Base-by-base conservation (phyloP, 176 grass and related monocot species). In the Avena insularis region DNA sequence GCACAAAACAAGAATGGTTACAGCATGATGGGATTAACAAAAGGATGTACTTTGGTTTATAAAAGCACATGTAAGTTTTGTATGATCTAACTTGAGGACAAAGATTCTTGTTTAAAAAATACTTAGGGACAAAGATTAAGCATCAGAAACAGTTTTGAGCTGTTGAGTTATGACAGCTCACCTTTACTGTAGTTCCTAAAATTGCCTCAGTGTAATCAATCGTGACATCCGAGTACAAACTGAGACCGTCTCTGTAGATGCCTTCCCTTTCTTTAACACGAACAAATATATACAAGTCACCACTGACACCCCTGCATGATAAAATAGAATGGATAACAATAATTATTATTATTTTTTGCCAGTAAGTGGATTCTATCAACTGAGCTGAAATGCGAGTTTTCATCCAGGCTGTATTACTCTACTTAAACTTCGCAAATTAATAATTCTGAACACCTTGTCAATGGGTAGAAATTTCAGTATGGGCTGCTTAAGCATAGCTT, bases 191-290 rank as follows among this genome's bases (percentile, higher is more conserved):
- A n/a, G 90, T 95, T 88, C 96, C 96, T 81, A 98, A 87, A 82
- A 98, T 95, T 48, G 84, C 96, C 84, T 98, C 91, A 19, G 90
- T 98, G 83, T 83, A 95, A 91, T 98, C 90, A 76, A 98, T 91
- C 80, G 70, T 79, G 59, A 94, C 79, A 61, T 90, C 82, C 2
- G 92, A 95, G 45, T 86, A 92, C 64, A 98, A 85, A 86, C 95
- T 56, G n/a, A 93, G 89, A 79, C 93, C 93, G n/a, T 94, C 86
- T 80, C 93, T 95, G 48, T 25, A 73, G 62, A 98, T 88, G 75
- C 96, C 96, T 89, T 84, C 78, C 75, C 92, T 98, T 83, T 95
- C 82, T 79, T 90, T 83, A 63, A 98, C 85, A 77, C 36, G 88
- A 72, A 98, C 64, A 82, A 86, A 94, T 64, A 95, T 80, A 86